Conservation (phyloP, 2,329 filamentous ascomycete genomes). For the Neofusicoccum ribis region DNA sequence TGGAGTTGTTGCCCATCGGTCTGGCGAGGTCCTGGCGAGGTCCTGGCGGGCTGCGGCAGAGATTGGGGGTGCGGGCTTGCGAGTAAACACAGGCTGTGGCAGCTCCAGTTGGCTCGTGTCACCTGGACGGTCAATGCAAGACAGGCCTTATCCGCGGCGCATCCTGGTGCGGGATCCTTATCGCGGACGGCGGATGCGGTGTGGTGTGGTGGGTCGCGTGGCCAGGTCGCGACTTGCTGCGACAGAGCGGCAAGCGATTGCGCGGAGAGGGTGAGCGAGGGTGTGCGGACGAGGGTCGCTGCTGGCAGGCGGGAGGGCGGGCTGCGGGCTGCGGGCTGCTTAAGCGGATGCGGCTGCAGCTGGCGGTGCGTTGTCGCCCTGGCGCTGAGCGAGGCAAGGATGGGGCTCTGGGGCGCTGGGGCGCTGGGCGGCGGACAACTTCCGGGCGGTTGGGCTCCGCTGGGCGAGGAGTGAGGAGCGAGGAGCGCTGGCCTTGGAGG, state of each 20-base stretch:
- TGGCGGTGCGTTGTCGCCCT: conserved; percentile 10
- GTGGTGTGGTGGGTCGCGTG: background rate
- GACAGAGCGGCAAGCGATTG: background rate
- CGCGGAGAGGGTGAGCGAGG: background rate
- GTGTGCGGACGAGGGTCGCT: background rate
- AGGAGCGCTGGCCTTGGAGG: background rate
- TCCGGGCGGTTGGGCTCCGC: background rate
- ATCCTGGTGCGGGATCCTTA: conserved; percentile 13
- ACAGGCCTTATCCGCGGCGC: conserved; percentile 14
- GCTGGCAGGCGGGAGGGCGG: background rate
- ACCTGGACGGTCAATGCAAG: conserved; percentile 18
- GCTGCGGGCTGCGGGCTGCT: background rate
- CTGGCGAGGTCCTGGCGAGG: background rate
- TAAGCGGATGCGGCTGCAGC: background rate
- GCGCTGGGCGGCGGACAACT: background rate
- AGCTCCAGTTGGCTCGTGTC: conserved; percentile 15
- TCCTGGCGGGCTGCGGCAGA: background rate
- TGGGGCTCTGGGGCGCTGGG: background rate
- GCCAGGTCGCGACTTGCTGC: background rate
- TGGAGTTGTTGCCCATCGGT: conserved; percentile 51
- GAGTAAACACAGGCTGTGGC: conserved; percentile 8
- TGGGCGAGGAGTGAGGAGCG: background rate
- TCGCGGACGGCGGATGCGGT: background rate
- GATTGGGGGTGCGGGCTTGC: background rate
- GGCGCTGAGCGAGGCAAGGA: conserved; percentile 9